Percentiles rank a stretch among this genome's conserved stretches.
These are phyloP conservation scores for Pneumocystis carinii DNA, from an alignment of 1,139 yeast genomes.

Conservation along the genomic window DNA sequence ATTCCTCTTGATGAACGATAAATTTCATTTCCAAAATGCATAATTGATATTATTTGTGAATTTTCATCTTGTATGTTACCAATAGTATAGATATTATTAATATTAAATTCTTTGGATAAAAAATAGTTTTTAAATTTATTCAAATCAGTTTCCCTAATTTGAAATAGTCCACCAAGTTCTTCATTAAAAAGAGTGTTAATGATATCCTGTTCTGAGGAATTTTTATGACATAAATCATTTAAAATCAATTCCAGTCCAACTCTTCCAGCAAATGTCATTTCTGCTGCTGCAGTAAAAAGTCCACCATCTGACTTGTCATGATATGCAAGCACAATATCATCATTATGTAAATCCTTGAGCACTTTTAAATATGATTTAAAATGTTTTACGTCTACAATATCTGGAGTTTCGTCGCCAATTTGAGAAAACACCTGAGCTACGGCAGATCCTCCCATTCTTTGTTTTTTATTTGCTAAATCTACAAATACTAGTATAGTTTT, in stretches of 20 bases:
- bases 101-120: conserved; percentile 41
- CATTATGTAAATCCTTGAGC: conserved; percentile 52
- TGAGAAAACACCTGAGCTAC: conserved; percentile 84
- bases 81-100: conserved; percentile 41
- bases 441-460: conserved; percentile 77
- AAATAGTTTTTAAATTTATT: conserved; percentile 43
- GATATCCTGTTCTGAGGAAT: conserved; percentile 21
- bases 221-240: not conserved
- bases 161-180: conserved; percentile 95
- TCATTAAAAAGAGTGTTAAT: conserved; percentile 53
- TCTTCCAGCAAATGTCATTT: conserved; percentile 96
- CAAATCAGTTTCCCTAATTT: conserved; percentile 42
- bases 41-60: conserved; percentile 38
- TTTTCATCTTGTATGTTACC: conserved; percentile 45
- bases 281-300: conserved; percentile 63
- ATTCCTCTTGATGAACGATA: conserved; percentile 46
- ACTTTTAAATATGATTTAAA: conserved; percentile 60
- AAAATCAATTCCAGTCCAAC: conserved; percentile 47
- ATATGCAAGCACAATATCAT: conserved; percentile 61
- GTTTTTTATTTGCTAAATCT: conserved; percentile 51
- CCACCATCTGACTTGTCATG: conserved; percentile 99
- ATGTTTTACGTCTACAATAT: conserved; percentile 51
- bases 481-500: conserved; percentile 57
- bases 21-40: conserved; percentile 33
- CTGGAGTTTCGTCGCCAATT: conserved; percentile 72